Evolutionary conservation across 208 protist genomes (phyloP), one percentile per base, ranked within the genome.

Genomic region (Phytomonas serpens): DNA sequence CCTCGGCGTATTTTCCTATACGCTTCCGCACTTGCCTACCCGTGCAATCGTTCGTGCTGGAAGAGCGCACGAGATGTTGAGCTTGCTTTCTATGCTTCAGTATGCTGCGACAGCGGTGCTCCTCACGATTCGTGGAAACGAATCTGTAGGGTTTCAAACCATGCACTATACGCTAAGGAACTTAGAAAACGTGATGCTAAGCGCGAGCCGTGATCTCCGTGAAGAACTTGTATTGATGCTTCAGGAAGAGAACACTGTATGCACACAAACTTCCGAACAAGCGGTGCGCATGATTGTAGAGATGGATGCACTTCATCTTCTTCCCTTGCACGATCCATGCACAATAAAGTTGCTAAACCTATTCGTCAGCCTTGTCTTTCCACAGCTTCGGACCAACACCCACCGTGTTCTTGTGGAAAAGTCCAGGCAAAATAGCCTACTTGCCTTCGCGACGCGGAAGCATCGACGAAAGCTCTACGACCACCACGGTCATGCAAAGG

Each of bases 351-450:
- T 93, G 19, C 61, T 89, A 51, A 68, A 70, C 32, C n/a, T 42
- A 64, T 70, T 90, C 62, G 72, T 87, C n/a, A 64, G 69, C 13
- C 52, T 72, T 67, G 73, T 95, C 31, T 93, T 93, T 61, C 88
- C 90, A 29, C 76, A 90, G 71, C 78, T 95, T 2, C 81, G 81
- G 51, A 93, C 85, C 30, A 80, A 86, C 23, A 95, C 90, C n/a
- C 80, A 77, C 16, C 70, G 69, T 7, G 52, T 73, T 27, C 72
- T 95, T 73, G 33, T 78, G 52, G 76, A 81, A 31, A 85, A 86
- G 42, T 78, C 87, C n/a, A 76, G 82, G 64, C 74, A 84, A 61
- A 89, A 73, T 51, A 84, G 80, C 16, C 81, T 95, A 67, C 77
- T 91, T 52, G 81, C 81, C 40, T 95, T 92, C 57, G 81, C 86